phyloP scores from a whole-genome alignment of 257 asterid species.

The Primulina huaijiensis region DNA sequence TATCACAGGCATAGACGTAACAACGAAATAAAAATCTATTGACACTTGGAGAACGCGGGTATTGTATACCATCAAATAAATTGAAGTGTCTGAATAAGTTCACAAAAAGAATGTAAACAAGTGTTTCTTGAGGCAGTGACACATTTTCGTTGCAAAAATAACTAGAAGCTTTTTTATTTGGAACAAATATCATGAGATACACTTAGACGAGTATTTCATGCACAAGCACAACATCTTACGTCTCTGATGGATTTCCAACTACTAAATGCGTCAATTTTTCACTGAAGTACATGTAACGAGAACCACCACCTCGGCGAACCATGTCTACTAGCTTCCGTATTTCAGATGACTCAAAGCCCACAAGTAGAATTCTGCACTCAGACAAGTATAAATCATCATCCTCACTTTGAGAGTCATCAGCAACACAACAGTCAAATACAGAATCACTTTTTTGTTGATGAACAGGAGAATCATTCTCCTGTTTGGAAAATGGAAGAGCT shows the following conservation, averaged over 20 bases:
- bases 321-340: slow-evolving; percentile 80
- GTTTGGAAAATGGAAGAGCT: slow-evolving; percentile 43
- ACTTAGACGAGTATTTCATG: slow-evolving; percentile 22
- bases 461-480: slow-evolving; percentile 38
- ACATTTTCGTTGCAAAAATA: slow-evolving; percentile 3
- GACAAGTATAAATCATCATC: slow-evolving; percentile 81
- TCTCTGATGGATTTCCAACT: slow-evolving; percentile 80
- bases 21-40: not conserved
- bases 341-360: slow-evolving; percentile 81
- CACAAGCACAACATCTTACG: slow-evolving; percentile 48
- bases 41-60: slow-evolving; percentile 11
- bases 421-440: slow-evolving; percentile 46
- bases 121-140: not conserved
- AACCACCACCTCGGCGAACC: slow-evolving; percentile 95
- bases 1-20: slow-evolving; percentile 9
- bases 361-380: slow-evolving; percentile 80
- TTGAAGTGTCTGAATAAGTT: slow-evolving; percentile 3
- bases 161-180: slow-evolving; percentile 12
- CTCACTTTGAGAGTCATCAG: slow-evolving; percentile 84
- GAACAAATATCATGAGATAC: slow-evolving; percentile 19
- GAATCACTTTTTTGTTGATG: slow-evolving; percentile 38
- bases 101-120: not conserved
- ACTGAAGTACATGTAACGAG: slow-evolving; percentile 76
- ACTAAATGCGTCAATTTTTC: slow-evolving; percentile 88
- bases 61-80: slow-evolving; percentile 9